Evolutionary conservation across 2,329 filamentous ascomycete species (phyloP), one percentile per base, ranked within the genome.

Genomic region (Aspergillus sp.): DNA sequence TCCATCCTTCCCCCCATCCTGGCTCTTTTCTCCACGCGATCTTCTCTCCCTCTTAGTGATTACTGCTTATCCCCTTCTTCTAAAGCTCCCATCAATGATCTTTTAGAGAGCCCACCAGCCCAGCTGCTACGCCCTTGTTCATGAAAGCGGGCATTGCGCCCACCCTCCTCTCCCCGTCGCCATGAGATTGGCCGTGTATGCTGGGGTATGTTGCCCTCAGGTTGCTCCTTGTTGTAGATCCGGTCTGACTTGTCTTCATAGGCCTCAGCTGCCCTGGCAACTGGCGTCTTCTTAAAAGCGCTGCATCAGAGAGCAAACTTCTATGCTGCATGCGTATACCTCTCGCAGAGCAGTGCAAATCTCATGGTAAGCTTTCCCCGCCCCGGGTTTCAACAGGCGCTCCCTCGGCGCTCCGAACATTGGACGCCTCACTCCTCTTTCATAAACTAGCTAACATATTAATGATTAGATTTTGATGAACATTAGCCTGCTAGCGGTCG

Each of bases 251-350:
- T 48, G 43, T 39, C 53, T 15, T 13, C 30, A 60, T 68, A 92
- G 90, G 84, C 87, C 77, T 97, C 94, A 58, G 88, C 90, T 76
- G 89, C 88, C 78, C 88, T 96, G 74, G 94, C 94, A 70, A 89
- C 87, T 66, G 87, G 88, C 70, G 92, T 97, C 61, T 84, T 97
- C 62, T 79, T 96, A 60, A 95, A 93, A 74, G 94, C 95, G 63
- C 94, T 98, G 78, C 90, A 95, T 73, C 91, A 98, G 80, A 88
- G 95, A 66, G 89, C 95, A 65, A 99, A 99, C 79, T 99, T 98
- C 83, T 99, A 99, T 81, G 96, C 94, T 57, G 93, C 95, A 67
- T 95, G 92, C 80, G 95, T 99, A 52, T 97, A 98, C 79, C 87
- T 99, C 54, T 91, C 93, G 43, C 94, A 98, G 79, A 97, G 92